Evolutionary conservation across 345 rosid species (phyloP), one percentile per base, ranked within the genome.

Genomic region (Aurinia saxatilis): DNA sequence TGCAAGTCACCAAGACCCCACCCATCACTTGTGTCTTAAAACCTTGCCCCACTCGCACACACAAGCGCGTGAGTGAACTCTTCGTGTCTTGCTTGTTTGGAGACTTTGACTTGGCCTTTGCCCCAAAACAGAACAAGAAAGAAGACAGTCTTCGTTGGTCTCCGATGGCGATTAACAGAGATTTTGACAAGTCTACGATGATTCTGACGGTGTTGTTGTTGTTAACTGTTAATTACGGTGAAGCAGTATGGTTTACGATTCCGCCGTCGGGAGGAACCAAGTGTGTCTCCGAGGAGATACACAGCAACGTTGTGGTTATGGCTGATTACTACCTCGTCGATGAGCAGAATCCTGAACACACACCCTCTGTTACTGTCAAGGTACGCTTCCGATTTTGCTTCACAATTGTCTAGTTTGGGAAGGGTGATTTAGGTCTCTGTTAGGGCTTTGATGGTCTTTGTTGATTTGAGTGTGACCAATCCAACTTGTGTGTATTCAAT

Each of bases 211-310:
- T 78, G 0, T 27, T 77, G 30, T 16, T 71, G 0, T 74, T 65
- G 8, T 61, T 70, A 14, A 31, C 63, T 15, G 56, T 41, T 17
- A 44, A 58, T 60, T 60, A 34, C 23, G 31, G 54, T 15, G 93
- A 86, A 75, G 93, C 86, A 21, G 30, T 91, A 45, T 91, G 96
- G 98, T 62, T 88, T 34, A 73, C 84, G 75, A 77, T 91, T 70
- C 96, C 98, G 17, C 50, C 81, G 73, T 25, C 91, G 13, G 98
- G 96, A 55, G 74, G 74, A 42, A 81, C 91, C 40, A 91, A 91
- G 89, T 91, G 98, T 39, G 77, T 91, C 11, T 91, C 96, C 12
- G 98, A 91, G 89, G 96, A 88, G 80, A 88, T 91, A 71, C 91
- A 84, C 34, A 77, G 52, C 79, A 77, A 80, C 89, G 88, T 85